Evolutionary conservation across 1,284 basidiomycete genomes (phyloP), one percentile per base, ranked within the genome.

Genomic region (Gomphus bonarii): DNA sequence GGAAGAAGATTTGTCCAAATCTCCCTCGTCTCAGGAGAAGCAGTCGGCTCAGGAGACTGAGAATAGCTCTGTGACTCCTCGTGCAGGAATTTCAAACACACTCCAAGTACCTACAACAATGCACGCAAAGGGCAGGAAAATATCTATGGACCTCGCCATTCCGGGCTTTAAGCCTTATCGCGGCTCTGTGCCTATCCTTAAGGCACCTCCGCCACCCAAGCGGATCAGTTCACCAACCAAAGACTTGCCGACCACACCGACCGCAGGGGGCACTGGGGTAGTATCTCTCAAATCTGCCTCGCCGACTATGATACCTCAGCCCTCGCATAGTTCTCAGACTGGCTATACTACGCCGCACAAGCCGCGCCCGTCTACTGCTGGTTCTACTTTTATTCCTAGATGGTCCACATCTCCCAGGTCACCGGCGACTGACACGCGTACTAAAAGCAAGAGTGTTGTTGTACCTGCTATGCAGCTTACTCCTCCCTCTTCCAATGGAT

Each of bases 1-100:
- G 18, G 58, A 68, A 61, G 64, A 57, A 57, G 47, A 61, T 63
- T 62, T 58, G 48, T 70, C 70, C 59, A 62, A 48, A 64, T 64
- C 54, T 64, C 64, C 7, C 36, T 33, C 38, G 10, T 33, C 25
- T n/a, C 22, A 20, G 28, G 28, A 47, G 12, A 10, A 30, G 28
- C 50, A 14, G 16, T 35, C 18, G 16, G 3, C 12, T 38, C 20
- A 51, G 22, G 22, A 22, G 31, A 22, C 18, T 33, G 20, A 35
- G 12, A 40, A 38, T 20, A 18, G 38, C 18, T 22, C 52, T 28
- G 30, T 20, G 38, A 54, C 52, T 3, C 50, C 50, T 7, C 36
- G 50, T n/a, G 28, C 50, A 25, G 36, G 8, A 10, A n/a, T 22
- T 10, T 48, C 28, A n/a, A 20, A 25, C 9, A 48, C n/a, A 22